Conservation (phyloP, 352 stramenopile genomes). For the Globisporangium orthogonon region DNA sequence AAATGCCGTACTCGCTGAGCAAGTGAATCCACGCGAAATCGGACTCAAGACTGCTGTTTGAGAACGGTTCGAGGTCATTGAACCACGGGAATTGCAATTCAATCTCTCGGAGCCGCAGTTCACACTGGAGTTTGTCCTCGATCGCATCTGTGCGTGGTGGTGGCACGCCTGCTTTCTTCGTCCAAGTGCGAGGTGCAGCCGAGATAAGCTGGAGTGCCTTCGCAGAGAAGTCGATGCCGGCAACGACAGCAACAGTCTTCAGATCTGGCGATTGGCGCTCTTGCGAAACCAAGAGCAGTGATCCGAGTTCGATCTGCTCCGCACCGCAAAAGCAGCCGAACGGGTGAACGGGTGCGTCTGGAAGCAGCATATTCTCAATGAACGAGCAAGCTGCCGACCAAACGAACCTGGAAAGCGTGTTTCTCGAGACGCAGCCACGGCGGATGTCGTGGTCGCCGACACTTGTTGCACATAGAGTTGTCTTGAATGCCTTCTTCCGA, state of each 20-base stretch:
- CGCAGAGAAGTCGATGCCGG: slow-evolving; percentile 17
- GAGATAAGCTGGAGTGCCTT: slow-evolving; percentile 17
- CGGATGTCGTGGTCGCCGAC: slow-evolving; percentile 14
- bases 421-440: slow-evolving; percentile 25
- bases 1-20: slow-evolving; percentile 35
- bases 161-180: not conserved
- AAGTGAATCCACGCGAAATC: slow-evolving; percentile 8
- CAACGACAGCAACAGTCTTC: slow-evolving; percentile 8
- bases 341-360: no score
- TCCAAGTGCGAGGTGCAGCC: slow-evolving; percentile 3
- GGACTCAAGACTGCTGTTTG: slow-evolving; percentile 7
- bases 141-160: not conserved
- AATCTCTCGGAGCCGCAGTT: slow-evolving; percentile 21
- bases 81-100: slow-evolving; percentile 10
- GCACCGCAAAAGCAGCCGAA: not conserved
- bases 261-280: no score
- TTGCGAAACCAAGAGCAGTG: slow-evolving; percentile 6
- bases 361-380: not conserved
- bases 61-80: slow-evolving; percentile 26
- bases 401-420: slow-evolving; percentile 15
- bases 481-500: not conserved
- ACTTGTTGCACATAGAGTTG: slow-evolving; percentile 9
- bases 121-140: not conserved
- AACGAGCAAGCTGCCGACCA: not conserved
- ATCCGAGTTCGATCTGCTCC: slow-evolving; percentile 18